Evolutionary conservation across 208 protist genomes (phyloP).

Genomic region (Tritrichomonas musculus): DNA sequence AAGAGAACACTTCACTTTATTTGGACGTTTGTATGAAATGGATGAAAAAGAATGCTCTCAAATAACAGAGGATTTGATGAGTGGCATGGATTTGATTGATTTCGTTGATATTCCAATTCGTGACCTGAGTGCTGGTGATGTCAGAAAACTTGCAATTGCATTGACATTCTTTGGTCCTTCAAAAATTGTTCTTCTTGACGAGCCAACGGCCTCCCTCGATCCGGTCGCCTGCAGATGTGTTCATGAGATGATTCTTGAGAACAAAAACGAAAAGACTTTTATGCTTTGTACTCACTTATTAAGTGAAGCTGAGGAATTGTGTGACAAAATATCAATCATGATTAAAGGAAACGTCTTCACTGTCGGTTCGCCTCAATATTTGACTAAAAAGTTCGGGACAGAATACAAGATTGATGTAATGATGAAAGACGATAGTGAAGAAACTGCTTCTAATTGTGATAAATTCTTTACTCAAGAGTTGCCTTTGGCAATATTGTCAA

Average conservation of each 20-base stretch:
- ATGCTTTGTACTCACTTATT: no score
- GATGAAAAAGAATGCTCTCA: neutral
- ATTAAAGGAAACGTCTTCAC: neutral
- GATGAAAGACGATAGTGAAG: neutral
- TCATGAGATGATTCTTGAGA: neutral
- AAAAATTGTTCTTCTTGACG: constrained; percentile 14
- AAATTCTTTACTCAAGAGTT: neutral
- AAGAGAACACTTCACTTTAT: neutral
- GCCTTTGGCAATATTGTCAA: neutral
- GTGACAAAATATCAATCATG: constrained; percentile 27
- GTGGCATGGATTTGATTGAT: neutral
- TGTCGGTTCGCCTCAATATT: constrained; percentile 13
- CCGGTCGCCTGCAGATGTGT: neutral
- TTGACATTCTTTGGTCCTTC: neutral
- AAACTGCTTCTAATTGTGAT: neutral
- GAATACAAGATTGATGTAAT: constrained; percentile 6
- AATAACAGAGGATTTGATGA: no score
- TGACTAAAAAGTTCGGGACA: neutral
- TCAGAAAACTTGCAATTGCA: neutral
- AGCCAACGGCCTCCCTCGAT: no score
- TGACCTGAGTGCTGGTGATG: neutral
- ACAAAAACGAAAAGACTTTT: neutral
- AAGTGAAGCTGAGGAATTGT: no score
- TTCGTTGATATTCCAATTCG: no score
- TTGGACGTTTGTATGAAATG: neutral